Conservation (phyloP, 2,329 filamentous ascomycete species). For the Fusarium domesticum region DNA sequence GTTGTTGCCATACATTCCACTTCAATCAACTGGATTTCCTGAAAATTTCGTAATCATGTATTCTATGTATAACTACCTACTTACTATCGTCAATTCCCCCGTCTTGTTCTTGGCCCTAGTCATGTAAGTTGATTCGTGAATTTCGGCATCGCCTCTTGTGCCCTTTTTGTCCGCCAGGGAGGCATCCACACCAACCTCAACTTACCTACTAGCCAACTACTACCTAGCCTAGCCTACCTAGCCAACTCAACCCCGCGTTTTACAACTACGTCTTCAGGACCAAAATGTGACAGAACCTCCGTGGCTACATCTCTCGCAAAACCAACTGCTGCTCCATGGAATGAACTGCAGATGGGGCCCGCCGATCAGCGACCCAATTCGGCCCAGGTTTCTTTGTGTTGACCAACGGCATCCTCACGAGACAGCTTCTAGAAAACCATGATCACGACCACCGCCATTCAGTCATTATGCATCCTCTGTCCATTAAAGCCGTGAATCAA, state of each 20-base stretch:
- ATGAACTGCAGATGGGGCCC: not conserved
- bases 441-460: no score
- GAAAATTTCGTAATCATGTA: no score
- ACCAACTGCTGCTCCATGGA: not conserved
- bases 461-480: not conserved
- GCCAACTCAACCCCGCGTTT: not conserved
- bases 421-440: not conserved
- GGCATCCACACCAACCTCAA: no score
- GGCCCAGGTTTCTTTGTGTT: not conserved
- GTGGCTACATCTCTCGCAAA: not conserved
- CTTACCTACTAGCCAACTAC: no score
- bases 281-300: not conserved
- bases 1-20: no score
- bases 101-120: slow-evolving; percentile 1
- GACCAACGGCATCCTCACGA: not conserved
- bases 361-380: not conserved
- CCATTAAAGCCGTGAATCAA: slow-evolving; percentile 16
- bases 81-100: not conserved
- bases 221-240: no score
- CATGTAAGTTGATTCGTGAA: slow-evolving; percentile 32
- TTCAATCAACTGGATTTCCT: no score
- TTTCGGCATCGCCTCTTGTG: slow-evolving; percentile 5
- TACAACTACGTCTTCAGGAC: no score
- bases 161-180: slow-evolving; percentile 14
- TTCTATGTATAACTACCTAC: not conserved